phyloP scores from a whole-genome alignment of 2,329 filamentous ascomycete genomes.

The Spiromastix sp. region DNA sequence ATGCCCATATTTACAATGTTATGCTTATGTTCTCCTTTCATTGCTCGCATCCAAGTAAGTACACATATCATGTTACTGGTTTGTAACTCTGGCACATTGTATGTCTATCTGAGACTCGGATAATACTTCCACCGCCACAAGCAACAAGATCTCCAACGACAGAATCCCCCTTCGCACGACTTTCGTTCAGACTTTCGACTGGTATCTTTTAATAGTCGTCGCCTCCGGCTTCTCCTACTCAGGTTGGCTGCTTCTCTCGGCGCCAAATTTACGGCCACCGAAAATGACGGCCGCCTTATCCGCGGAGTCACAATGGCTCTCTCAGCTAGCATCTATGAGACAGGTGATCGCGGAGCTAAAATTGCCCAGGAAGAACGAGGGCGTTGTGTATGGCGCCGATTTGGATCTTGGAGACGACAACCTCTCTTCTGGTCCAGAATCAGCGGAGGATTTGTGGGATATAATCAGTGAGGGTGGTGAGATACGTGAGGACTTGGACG shows the following conservation, averaged over 20 bases:
- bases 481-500: constrained; percentile 55
- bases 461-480: constrained; percentile 67
- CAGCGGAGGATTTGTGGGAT: constrained; percentile 76
- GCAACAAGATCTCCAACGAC: no score
- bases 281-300: not conserved
- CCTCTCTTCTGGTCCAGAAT: constrained; percentile 43
- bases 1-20: no score
- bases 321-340: constrained; percentile 77
- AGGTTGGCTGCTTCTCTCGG: not conserved
- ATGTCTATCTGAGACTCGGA: no score
- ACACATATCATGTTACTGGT: no score
- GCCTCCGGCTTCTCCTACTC: no score
- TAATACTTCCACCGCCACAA: no score
- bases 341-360: constrained; percentile 67
- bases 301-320: constrained; percentile 63
- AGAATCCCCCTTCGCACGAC: no score
- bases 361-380: constrained; percentile 39
- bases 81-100: no score
- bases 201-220: no score
- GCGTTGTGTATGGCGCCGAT: constrained; percentile 41
- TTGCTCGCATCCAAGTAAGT: no score
- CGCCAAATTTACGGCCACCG: not conserved
- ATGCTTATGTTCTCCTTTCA: no score
- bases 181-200: no score
- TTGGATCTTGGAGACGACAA: constrained; percentile 58